phyloP scores from a whole-genome alignment of 1,284 basidiomycete species.

The Stereum hirsutum region DNA sequence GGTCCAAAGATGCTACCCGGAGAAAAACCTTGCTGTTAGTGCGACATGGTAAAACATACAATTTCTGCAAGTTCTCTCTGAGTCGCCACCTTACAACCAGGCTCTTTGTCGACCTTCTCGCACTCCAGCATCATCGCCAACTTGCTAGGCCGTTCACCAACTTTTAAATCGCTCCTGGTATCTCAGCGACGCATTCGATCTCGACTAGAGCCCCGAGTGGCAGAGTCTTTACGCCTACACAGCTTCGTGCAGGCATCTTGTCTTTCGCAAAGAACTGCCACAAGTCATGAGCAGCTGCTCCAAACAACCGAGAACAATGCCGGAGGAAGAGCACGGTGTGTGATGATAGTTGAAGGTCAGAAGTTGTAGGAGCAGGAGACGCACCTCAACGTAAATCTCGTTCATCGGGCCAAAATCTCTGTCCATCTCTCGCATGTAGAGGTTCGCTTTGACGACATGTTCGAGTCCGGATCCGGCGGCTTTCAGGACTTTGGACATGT shows the following conservation, averaged over 20 bases:
- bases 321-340: no score
- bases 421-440: conserved; percentile 45
- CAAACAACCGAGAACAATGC: conserved; percentile 3
- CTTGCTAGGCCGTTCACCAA: no score
- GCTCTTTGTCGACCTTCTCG: no score
- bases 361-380: no score
- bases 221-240: conserved; percentile 51
- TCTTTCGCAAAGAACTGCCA: conserved; percentile 40
- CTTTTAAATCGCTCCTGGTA: conserved; percentile 17
- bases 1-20: no score
- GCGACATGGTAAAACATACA: no score
- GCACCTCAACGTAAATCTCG: conserved; percentile 39
- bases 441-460: conserved; percentile 52
- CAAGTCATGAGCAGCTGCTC: neutral
- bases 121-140: no score
- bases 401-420: conserved; percentile 47
- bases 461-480: conserved; percentile 50
- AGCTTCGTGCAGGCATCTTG: conserved; percentile 36
- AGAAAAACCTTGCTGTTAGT: no score
- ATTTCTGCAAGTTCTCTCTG: no score
- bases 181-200: conserved; percentile 56
- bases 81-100: no score
- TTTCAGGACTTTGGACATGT: conserved; percentile 47
- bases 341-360: no score
- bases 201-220: conserved; percentile 55